These are phyloP conservation scores for Scleroderma citrinum DNA, from an alignment of 768 basidiomycete species.

Conservation along the genomic window DNA sequence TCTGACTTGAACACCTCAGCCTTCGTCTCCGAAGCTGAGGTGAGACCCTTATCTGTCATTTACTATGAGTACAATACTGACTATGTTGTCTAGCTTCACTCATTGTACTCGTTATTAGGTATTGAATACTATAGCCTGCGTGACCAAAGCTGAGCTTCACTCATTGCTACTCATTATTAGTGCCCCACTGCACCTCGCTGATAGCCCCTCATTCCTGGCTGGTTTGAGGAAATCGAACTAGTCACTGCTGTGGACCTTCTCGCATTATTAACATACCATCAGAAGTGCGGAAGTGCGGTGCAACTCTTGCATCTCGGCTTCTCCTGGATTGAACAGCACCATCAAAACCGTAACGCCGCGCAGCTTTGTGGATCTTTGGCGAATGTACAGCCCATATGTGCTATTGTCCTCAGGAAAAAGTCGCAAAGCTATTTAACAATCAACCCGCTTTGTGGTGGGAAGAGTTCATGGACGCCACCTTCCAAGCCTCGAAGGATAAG, in stretches of 20 bases:
- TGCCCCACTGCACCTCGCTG: too few relatives aligned
- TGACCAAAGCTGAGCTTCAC: too few relatives aligned
- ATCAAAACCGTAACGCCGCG: neutral
- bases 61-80: too few relatives aligned
- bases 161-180: too few relatives aligned
- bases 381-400: neutral
- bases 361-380: neutral
- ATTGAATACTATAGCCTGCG: too few relatives aligned
- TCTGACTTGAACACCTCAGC: too few relatives aligned
- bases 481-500: too few relatives aligned
- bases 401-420: neutral
- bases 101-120: too few relatives aligned
- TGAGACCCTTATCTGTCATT: too few relatives aligned
- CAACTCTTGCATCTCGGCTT: slow-evolving; percentile 3
- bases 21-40: too few relatives aligned
- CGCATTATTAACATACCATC: slow-evolving; percentile 18
- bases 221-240: slow-evolving; percentile 23
- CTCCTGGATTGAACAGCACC: slow-evolving; percentile 10
- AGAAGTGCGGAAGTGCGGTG: slow-evolving; percentile 9
- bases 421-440: neutral
- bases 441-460: slow-evolving; percentile 16
- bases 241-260: slow-evolving; percentile 24
- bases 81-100: too few relatives aligned
- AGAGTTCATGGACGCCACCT: slow-evolving; percentile 12
- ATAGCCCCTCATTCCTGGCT: slow-evolving; percentile 16